Conservation (phyloP, 176 grass and related monocot species). For the Urochloa ruziziensis region DNA sequence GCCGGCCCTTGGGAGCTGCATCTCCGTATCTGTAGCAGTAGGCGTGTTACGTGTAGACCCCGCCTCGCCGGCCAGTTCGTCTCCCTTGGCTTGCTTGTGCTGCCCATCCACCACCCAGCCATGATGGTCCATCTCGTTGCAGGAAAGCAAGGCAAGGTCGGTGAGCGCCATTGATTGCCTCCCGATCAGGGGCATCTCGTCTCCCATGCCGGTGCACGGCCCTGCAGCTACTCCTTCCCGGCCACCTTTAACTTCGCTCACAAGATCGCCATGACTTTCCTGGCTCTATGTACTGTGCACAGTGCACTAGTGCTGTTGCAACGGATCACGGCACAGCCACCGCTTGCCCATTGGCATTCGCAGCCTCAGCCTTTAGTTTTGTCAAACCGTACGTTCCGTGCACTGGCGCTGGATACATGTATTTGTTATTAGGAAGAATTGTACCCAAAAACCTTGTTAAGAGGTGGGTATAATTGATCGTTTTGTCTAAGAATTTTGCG, state of each 20-base stretch:
- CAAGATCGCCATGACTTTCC: slow-evolving; percentile 24
- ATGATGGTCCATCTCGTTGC: slow-evolving; percentile 15
- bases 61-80: neutral
- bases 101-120: neutral
- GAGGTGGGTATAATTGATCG: neutral
- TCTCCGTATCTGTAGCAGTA: neutral
- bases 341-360: neutral
- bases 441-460: neutral
- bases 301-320: neutral
- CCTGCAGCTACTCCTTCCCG: neutral
- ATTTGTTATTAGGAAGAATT: neutral
- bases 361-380: neutral
- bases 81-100: neutral
- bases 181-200: neutral
- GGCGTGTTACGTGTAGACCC: neutral
- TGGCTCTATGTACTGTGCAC: neutral
- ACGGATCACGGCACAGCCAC: neutral
- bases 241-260: neutral
- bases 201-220: neutral
- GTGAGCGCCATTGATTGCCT: slow-evolving; percentile 17
- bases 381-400: neutral
- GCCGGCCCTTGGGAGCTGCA: neutral
- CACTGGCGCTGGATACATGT: neutral
- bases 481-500: neutral
- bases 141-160: neutral